These are phyloP conservation scores for Phaeophleospora eucalypticola DNA, from an alignment of 2,329 filamentous ascomycete species.

Conservation along the genomic window DNA sequence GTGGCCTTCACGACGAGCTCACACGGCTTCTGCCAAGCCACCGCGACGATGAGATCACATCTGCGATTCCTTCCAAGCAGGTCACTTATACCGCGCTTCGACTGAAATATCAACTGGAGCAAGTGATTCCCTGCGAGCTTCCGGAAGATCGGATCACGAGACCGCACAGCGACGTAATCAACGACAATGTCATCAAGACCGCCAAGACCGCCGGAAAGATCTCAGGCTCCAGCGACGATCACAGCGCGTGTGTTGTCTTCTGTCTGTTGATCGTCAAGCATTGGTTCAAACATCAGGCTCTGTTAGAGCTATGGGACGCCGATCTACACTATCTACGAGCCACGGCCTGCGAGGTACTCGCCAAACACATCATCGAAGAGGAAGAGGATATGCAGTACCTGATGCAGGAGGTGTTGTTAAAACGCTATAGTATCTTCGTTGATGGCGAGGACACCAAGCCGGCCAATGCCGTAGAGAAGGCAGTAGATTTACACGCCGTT, in stretches of 20 bases:
- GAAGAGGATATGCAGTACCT: slow-evolving; percentile 78
- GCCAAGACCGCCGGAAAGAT: slow-evolving; percentile 70
- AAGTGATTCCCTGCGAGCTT: slow-evolving; percentile 85
- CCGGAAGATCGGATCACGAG: slow-evolving; percentile 69
- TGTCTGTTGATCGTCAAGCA: slow-evolving; percentile 69
- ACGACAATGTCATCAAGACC: slow-evolving; percentile 69
- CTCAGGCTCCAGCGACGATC: slow-evolving; percentile 44
- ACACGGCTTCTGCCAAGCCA: slow-evolving; percentile 59
- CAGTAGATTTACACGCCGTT: slow-evolving; percentile 87
- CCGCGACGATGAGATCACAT: slow-evolving; percentile 52
- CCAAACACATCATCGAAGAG: slow-evolving; percentile 78
- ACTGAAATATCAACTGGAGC: slow-evolving; percentile 84
- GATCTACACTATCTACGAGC: slow-evolving; percentile 76
- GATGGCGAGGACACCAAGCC: slow-evolving; percentile 68
- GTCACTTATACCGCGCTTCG: slow-evolving; percentile 88
- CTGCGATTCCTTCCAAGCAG: slow-evolving; percentile 68
- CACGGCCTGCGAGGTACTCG: slow-evolving; percentile 82
- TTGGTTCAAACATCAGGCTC: slow-evolving; percentile 76
- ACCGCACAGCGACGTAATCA: slow-evolving; percentile 83
- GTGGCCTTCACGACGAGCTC: slow-evolving; percentile 40
- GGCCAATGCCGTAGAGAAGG: slow-evolving; percentile 85
- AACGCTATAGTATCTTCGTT: slow-evolving; percentile 77
- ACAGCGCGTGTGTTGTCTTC: slow-evolving; percentile 77
- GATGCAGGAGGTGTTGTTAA: slow-evolving; percentile 75
- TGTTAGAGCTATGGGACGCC: slow-evolving; percentile 85